A percentile compares a stretch with the other conserved stretches of the same genome.
Conservation (phyloP, 495 filamentous ascomycete genomes). For the Xylaria palmicola region DNA sequence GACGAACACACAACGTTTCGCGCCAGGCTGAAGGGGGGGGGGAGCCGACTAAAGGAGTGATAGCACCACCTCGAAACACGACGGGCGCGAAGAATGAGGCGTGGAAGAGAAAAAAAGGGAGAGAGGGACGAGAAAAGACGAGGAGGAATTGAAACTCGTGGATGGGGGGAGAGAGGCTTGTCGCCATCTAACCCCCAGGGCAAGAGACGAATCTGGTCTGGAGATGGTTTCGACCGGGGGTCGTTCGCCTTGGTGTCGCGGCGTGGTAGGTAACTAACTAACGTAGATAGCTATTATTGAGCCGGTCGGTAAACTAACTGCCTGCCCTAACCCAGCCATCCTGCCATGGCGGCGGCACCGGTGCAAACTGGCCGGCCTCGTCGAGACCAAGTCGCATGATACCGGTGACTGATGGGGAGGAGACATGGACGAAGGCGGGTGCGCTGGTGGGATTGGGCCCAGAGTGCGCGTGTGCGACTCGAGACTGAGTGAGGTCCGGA, state of each 20-base stretch:
- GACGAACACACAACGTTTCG: no score
- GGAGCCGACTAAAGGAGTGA: slow-evolving; percentile 12
- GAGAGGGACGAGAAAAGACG: not conserved
- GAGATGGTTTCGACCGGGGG: slow-evolving; percentile 34
- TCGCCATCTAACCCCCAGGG: not conserved
- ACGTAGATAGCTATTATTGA: no score
- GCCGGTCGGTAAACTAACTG: no score
- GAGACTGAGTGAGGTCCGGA: not conserved
- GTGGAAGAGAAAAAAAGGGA: slow-evolving; percentile 6
- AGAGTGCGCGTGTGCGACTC: not conserved
- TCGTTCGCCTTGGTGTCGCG: no score
- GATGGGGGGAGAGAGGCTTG: not conserved
- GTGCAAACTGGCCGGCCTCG: not conserved
- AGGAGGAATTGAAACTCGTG: slow-evolving; percentile 18
- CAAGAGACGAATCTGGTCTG: slow-evolving; percentile 17
- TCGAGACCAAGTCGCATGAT: not conserved
- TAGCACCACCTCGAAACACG: slow-evolving; percentile 26
- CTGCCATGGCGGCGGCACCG: no score
- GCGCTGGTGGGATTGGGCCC: no score
- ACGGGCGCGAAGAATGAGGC: slow-evolving; percentile 14
- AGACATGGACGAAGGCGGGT: not conserved
- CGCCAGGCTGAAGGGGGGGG: slow-evolving; percentile 14
- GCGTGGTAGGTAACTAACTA: no score
- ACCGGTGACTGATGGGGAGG: slow-evolving; percentile 1
- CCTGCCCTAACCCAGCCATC: no score